These are phyloP conservation scores for Capsicum baccatum DNA, from an alignment of 257 asterid species.

Conservation along the genomic window DNA sequence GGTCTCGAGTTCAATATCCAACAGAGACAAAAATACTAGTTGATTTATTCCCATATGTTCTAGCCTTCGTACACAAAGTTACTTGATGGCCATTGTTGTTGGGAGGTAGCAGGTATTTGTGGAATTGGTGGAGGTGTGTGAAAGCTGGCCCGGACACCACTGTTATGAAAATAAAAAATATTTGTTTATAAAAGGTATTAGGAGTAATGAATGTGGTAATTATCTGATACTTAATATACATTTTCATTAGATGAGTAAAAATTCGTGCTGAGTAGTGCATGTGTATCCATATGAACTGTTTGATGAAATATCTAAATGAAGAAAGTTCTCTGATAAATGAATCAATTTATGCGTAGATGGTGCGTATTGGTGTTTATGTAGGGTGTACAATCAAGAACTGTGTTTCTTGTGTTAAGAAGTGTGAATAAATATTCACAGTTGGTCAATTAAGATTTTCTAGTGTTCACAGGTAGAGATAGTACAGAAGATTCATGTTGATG, in stretches of 20 bases:
- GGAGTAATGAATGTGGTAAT: neutral
- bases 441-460: neutral
- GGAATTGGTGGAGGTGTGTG: too few relatives aligned
- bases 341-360: neutral
- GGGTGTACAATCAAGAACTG: neutral
- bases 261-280: neutral
- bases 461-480: conserved; percentile 72
- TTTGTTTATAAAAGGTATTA: too few relatives aligned
- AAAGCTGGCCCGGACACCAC: too few relatives aligned
- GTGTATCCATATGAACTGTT: neutral
- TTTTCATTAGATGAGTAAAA: neutral
- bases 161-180: too few relatives aligned
- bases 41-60: too few relatives aligned
- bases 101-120: too few relatives aligned
- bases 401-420: neutral
- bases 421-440: neutral
- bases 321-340: neutral
- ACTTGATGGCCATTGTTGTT: too few relatives aligned
- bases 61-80: too few relatives aligned
- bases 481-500: conserved; percentile 79
- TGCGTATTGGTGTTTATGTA: neutral
- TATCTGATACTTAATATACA: neutral
- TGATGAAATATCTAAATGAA: conserved; percentile 21
- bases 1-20: too few relatives aligned
- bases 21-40: too few relatives aligned